Base-by-base conservation (phyloP, 2,329 filamentous ascomycete genomes). In the Cadophora luteo-olivacea region DNA sequence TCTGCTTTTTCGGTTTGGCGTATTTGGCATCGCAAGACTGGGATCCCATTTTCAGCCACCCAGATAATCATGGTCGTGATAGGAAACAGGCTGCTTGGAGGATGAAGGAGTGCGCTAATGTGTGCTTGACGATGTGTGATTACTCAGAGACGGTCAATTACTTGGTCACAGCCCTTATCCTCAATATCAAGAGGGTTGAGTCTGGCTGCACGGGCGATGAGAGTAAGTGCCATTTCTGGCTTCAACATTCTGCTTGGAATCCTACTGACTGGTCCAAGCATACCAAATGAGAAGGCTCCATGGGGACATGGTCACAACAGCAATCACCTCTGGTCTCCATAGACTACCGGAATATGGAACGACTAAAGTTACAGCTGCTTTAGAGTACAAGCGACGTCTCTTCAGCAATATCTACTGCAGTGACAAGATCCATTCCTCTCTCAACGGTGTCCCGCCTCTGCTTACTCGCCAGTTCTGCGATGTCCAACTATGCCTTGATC, bases 41-140 rank as follows among this genome's bases (percentile, higher is more conserved):
- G 64, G 72, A 77, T 70, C 73, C 72, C 7, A 41, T 75, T 11
- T 75, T 78, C 45, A 61, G 62, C 19, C 60, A 67, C 14, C 68
- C 72, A 0, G 73, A 74, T 38, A 75, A 74, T 49, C 22, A 70
- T 57, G 73, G 70, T 1, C 66, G 70, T 29, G 72, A 77, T 55
- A 71, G 76, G 61, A 74, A 70, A 68, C 70, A 76, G 54, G 73
- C 71, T 7, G 68, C 72, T 33, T 76, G 72, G 75, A 73, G 75
- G 61, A 77, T 77, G 76, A 75, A 74, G 54, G 75, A 76, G 41
- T 77, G 75, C 67, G 75, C 75, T 3, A 71, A 75, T 60, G 66
- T 74, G 33, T 76, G 74, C 57, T 68, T 77, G 9, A 72, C 70
- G 29, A 69, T 76, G 67, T 72, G 70, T 57, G 70, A 72, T 52